Percentiles rank a stretch among this genome's conserved stretches.
phyloP scores from a whole-genome alignment of 2,329 filamentous ascomycete species.

The Ilyonectria destructans region DNA sequence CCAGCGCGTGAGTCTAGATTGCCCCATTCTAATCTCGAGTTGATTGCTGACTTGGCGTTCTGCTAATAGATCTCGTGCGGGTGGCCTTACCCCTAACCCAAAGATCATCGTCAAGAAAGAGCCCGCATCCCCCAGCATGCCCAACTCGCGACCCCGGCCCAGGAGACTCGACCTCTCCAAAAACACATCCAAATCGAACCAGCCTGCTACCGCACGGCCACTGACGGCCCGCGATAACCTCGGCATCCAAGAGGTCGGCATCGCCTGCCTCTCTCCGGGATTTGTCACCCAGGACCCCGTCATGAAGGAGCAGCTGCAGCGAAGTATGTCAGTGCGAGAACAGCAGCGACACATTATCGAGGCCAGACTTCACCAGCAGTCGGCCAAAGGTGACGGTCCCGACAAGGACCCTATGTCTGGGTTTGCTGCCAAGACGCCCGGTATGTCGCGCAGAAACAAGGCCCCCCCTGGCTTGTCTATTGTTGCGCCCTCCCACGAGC shows the following conservation, averaged over 20 bases:
- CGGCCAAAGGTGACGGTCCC: constrained; percentile 82
- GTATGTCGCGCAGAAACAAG: constrained; percentile 81
- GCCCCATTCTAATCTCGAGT: constrained; percentile 28
- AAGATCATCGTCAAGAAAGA: constrained; percentile 98
- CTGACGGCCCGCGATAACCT: constrained; percentile 86
- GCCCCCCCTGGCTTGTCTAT: constrained; percentile 93
- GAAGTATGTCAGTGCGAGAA: constrained; percentile 93
- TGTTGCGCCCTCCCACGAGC: constrained; percentile 91
- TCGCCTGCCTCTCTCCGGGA: constrained; percentile 94
- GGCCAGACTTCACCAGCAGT: constrained; percentile 88
- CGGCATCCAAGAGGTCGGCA: constrained; percentile 91
- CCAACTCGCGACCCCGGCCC: constrained; percentile 81
- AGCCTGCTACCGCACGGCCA: constrained; percentile 77
- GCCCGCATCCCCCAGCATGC: constrained; percentile 87
- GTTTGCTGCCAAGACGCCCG: constrained; percentile 80
- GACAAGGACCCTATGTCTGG: constrained; percentile 68
- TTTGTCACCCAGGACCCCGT: constrained; percentile 97
- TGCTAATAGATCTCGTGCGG: constrained; percentile 63
- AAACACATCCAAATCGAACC: constrained; percentile 68
- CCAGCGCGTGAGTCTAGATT: constrained; percentile 69
- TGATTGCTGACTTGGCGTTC: constrained; percentile 31
- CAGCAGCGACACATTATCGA: constrained; percentile 97
- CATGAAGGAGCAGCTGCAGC: constrained; percentile 95
- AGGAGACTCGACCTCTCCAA: constrained; percentile 85
- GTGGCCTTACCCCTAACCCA: constrained; percentile 76